Base-by-base conservation (phyloP, 169 alveolate genomes). In the Cryptosporidium sp. region DNA sequence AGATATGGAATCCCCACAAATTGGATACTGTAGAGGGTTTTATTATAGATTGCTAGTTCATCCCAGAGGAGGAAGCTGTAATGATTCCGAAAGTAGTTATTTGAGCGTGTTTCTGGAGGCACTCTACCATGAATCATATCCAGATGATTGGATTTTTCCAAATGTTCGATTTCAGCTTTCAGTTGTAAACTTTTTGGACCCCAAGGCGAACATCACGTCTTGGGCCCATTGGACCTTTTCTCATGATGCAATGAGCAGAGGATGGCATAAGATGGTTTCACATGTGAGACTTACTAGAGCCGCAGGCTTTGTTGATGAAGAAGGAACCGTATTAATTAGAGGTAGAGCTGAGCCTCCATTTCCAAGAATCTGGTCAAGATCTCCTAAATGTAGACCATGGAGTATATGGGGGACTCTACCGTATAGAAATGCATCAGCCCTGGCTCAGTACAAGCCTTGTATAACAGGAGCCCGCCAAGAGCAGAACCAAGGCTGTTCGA, bases 201-300 rank as follows among this genome's bases (percentile, higher is more conserved):
- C 96, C 51, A 96, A 96, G 73, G 97, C 93, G 71, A 93, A 96
- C 21, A 96, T 96, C 41, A 95, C 97, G 23, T 95, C 97, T 31
- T 95, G 98, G 97, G 97, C 98, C 39, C 97, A 95, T 84, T 96
- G 98, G 98, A 94, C 96, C 26, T 96, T 96, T 93, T 91, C 96
- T 33, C 94, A 95, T 69, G 96, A 95, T 69, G 97, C 97, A 59
- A 92, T 96, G 67, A 93, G 96, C 37, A 75, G 98, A 21, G 98
- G 98, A 48, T 96, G 98, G 98, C 98, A 96, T 86, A 95, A 95
- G 91, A 96, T 96, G 98, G 93, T 96, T 45, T 92, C 95, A 35
- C 98, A 96, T 85, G 93, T 94, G n/a, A 80, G 96, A 26, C 94
- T 96, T 45, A 96, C 96, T 29, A 94, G 93, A 71, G 93, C 96